Evolutionary conservation across 345 rosid genomes (phyloP), one percentile per base, ranked within the genome.

Genomic region (Anastatica hierochuntica): DNA sequence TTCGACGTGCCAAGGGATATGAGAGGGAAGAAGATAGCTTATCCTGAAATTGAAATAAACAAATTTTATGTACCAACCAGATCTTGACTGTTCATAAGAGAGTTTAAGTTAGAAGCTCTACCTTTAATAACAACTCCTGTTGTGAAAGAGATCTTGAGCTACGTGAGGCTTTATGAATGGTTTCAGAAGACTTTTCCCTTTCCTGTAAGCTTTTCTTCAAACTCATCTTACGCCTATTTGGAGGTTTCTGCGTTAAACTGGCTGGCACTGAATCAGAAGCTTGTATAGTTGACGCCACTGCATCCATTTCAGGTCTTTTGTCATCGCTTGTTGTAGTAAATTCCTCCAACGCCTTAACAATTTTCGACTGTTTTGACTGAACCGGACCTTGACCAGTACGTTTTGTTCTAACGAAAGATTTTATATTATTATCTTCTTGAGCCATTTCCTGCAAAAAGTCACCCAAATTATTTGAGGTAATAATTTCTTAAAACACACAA

Each of bases 171-270:
- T 70, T 77, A 41, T 49, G 52, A 15, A 58, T 69, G 62, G 37
- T 60, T 54, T 76, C 76, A 43, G 79, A 69, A 64, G 68, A 69
- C 53, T 40, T 71, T 41, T 20, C 66, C 63, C 60, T 80, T 57
- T 72, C 74, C 39, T 49, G 55, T 48, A 73, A 71, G 35, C 60
- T 66, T 67, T 71, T 73, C 74, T 66, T 81, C 56, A 75, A 65
- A 61, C 57, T 61, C 53, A 64, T 69, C 82, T 92, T 94, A 20
- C 87, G 89, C 68, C 85, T 84, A 70, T 61, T 83, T 60, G 41
- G 74, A 56, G 57, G 74, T 56, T 59, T 81, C 44, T 57, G 47
- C 13, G 71, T 68, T 63, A 64, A 48, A 71, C 24, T 74, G 56
- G 43, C 63, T 49, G 70, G 79, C 38, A 48, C 66, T 15, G 58